Evolutionary conservation across 169 alveolate species (phyloP).

Genomic region (Plasmodium berghei): DNA sequence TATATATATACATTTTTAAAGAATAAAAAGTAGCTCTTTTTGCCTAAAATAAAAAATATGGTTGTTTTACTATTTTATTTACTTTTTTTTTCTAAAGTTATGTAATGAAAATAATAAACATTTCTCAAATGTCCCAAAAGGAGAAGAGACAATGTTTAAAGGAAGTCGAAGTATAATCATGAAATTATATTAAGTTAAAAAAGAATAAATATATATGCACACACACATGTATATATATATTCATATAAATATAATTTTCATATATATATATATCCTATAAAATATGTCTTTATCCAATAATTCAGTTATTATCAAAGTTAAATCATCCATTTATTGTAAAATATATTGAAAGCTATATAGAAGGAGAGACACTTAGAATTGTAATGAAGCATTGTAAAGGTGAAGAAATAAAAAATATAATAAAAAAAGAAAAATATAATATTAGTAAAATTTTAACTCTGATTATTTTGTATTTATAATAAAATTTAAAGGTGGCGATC

Average conservation of each 20-base stretch:
- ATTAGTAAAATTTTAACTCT: background rate
- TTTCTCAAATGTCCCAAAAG: slow-evolving; percentile 79
- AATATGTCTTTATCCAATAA: background rate
- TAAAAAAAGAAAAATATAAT: background rate
- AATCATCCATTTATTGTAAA: slow-evolving; percentile 90
- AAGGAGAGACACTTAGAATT: slow-evolving; percentile 88
- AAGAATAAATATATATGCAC: background rate
- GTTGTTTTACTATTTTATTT: background rate
- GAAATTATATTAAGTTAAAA: slow-evolving; percentile 7
- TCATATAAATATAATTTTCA: background rate
- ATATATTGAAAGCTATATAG: slow-evolving; percentile 91
- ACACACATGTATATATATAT: background rate
- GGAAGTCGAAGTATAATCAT: slow-evolving; percentile 81
- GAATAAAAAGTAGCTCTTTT: background rate
- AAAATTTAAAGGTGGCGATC: slow-evolving; percentile 83
- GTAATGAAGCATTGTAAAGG: slow-evolving; percentile 94
- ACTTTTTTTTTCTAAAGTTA: slow-evolving; percentile 68
- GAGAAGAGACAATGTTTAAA: slow-evolving; percentile 83
- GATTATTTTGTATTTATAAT: background rate
- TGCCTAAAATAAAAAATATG: background rate
- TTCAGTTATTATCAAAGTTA: slow-evolving; percentile 80
- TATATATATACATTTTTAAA: too few relatives aligned
- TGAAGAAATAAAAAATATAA: slow-evolving; percentile 52
- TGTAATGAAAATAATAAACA: slow-evolving; percentile 82
- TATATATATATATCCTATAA: background rate